Percentiles rank a stretch among this genome's conserved stretches.
These are phyloP conservation scores for Cladorrhinum sp. DNA, from an alignment of 2,329 filamentous ascomycete species.

Conservation along the genomic window DNA sequence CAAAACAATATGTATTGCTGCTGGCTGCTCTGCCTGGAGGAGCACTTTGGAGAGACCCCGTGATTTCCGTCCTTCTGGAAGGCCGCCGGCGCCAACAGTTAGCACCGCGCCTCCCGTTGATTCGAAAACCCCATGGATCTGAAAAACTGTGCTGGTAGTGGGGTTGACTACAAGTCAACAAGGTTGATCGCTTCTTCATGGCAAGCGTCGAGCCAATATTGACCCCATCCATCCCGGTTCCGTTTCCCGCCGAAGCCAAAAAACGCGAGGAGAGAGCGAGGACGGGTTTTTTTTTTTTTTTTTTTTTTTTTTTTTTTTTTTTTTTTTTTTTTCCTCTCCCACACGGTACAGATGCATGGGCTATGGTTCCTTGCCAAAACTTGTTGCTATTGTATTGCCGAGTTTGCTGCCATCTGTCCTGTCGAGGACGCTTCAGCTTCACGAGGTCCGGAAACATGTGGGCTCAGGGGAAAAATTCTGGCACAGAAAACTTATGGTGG, in stretches of 20 bases:
- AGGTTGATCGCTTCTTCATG: neutral
- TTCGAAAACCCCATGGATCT: neutral
- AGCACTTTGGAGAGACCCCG: neutral
- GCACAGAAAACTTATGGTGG: neutral
- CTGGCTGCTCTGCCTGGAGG: neutral
- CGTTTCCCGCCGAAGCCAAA: neutral
- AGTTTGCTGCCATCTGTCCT: neutral
- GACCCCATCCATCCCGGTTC: neutral
- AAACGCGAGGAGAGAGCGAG: constrained; percentile 1
- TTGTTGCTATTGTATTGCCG: neutral
- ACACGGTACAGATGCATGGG: neutral
- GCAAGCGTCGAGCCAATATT: neutral
- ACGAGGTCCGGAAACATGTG: neutral
- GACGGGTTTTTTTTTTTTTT: neutral
- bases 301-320: too few species aligned
- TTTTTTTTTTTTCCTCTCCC: neutral
- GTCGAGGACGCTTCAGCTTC: too few species aligned
- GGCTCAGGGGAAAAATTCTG: neutral
- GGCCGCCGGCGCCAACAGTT: neutral
- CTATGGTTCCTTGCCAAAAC: neutral
- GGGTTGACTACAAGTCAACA: neutral
- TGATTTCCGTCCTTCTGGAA: neutral
- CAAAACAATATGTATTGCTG: neutral
- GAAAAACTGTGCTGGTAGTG: neutral
- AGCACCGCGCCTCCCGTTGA: neutral